Evolutionary conservation across 768 basidiomycete species (phyloP).

Genomic region (Pleurotus djamor): DNA sequence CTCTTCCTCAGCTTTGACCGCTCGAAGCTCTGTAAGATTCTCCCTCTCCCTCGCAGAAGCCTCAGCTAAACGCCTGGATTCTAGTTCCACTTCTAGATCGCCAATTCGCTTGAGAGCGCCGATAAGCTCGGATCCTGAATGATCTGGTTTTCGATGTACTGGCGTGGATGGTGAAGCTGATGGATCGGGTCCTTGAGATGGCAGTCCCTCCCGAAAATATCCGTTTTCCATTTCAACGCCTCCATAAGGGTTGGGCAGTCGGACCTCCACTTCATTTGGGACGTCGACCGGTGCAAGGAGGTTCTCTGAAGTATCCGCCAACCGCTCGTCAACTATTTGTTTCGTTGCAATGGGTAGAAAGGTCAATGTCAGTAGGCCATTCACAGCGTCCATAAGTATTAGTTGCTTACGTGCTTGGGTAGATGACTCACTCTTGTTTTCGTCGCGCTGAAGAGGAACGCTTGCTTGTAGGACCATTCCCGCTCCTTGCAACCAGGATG

Average conservation of each 20-base stretch:
- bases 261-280: not conserved
- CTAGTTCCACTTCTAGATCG: not conserved
- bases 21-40: not conserved
- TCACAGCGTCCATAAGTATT: too few species aligned
- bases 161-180: too few species aligned
- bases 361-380: too few species aligned
- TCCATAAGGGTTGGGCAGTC: not conserved
- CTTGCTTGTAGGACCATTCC: not conserved
- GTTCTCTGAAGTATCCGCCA: not conserved
- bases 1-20: not conserved
- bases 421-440: not conserved
- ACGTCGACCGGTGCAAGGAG: not conserved
- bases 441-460: not conserved
- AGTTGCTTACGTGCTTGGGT: conserved; percentile 3
- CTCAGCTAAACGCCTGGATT: not conserved
- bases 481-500: too few species aligned
- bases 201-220: too few species aligned
- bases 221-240: not conserved
- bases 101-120: not conserved
- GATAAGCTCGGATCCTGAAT: not conserved
- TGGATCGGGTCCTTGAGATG: not conserved
- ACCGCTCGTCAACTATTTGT: not conserved
- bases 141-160: too few species aligned
- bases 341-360: not conserved
- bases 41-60: not conserved